These are phyloP conservation scores for Pythium sukuiense DNA, from an alignment of 352 stramenopile species.

Conservation along the genomic window DNA sequence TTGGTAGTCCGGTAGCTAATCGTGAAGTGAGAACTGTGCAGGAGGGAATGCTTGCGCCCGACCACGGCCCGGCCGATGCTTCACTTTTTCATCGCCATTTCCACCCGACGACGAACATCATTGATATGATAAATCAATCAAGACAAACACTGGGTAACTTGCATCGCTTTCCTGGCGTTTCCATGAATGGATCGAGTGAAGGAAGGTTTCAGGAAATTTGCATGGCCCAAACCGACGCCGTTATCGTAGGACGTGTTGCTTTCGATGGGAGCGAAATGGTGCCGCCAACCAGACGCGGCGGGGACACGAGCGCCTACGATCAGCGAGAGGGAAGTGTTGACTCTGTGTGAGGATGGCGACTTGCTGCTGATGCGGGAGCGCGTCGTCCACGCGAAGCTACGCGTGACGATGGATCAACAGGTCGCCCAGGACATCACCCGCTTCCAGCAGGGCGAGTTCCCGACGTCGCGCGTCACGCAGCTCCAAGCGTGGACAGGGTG, in stretches of 20 bases:
- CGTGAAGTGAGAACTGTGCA: no score
- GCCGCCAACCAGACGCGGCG: not conserved
- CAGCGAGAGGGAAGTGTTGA: conserved; percentile 39
- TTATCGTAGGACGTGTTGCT: not conserved
- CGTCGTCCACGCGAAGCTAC: conserved; percentile 33
- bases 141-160: no score
- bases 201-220: not conserved
- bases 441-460: conserved; percentile 52
- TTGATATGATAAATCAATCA: no score
- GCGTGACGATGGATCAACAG: conserved; percentile 38
- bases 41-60: no score
- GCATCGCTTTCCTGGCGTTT: no score
- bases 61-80: no score
- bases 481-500: conserved; percentile 36
- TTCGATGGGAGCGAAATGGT: not conserved
- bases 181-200: no score
- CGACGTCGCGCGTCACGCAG: conserved; percentile 38
- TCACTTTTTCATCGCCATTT: no score
- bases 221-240: not conserved
- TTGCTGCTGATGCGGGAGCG: conserved; percentile 53
- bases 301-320: conserved; percentile 1
- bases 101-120: no score
- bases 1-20: no score
- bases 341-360: conserved; percentile 56
- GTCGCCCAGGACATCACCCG: conserved; percentile 47